Percentiles rank a stretch among this genome's conserved stretches.
Evolutionary conservation across 2,329 filamentous ascomycete genomes (phyloP).

Genomic region (Fusarium secorum): DNA sequence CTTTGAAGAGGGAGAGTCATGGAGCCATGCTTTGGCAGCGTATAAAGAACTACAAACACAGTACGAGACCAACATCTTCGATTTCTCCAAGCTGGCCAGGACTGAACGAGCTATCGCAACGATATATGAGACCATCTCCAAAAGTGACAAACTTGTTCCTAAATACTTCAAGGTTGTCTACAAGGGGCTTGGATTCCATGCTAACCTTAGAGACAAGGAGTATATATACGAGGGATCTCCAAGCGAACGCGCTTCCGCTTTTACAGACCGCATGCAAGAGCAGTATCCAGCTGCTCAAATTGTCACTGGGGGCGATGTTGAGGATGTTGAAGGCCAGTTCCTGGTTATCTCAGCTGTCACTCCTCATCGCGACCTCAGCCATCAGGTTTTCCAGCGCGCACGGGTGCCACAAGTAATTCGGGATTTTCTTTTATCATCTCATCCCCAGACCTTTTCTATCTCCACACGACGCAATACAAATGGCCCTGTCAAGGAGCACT

Average conservation of each 20-base stretch:
- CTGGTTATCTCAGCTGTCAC: constrained; percentile 82
- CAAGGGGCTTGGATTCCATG: constrained; percentile 86
- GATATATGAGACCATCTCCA: constrained; percentile 87
- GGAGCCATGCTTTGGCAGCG: constrained; percentile 85
- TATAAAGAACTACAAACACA: constrained; percentile 93
- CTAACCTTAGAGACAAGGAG: constrained; percentile 83
- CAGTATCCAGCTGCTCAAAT: constrained; percentile 88
- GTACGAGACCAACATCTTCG: constrained; percentile 88
- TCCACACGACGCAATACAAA: constrained; percentile 75
- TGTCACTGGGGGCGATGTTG: constrained; percentile 70
- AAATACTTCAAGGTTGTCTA: constrained; percentile 94
- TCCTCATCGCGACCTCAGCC: constrained; percentile 80
- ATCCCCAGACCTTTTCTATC: constrained; percentile 80
- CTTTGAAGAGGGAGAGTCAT: constrained; percentile 93
- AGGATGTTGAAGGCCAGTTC: constrained; percentile 91
- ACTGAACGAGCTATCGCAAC: constrained; percentile 90
- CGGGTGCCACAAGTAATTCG: constrained; percentile 82
- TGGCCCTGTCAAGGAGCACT: constrained; percentile 75
- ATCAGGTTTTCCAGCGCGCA: constrained; percentile 88
- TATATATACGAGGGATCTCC: constrained; percentile 88
- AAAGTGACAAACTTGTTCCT: constrained; percentile 78
- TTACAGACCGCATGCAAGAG: constrained; percentile 91
- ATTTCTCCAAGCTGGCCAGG: constrained; percentile 89
- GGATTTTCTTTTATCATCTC: constrained; percentile 84
- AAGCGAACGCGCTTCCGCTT: constrained; percentile 78